phyloP scores from a whole-genome alignment of 441 rosid species.

The Gossypium gossypioides region DNA sequence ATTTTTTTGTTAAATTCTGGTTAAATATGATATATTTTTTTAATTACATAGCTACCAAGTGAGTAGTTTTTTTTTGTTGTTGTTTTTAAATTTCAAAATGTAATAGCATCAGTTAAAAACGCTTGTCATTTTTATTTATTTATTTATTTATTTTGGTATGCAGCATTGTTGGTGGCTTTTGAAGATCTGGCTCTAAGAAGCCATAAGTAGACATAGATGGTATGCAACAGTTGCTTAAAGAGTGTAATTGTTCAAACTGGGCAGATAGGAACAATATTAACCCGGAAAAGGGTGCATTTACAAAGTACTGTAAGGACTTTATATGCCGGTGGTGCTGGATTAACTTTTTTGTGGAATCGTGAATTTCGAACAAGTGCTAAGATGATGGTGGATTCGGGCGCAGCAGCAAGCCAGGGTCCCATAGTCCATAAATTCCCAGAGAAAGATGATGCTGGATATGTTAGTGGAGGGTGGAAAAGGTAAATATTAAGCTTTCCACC shows the following conservation, averaged over 20 bases:
- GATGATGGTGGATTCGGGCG: conserved; percentile 74
- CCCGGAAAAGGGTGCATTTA: conserved; percentile 30
- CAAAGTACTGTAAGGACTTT: conserved; percentile 24
- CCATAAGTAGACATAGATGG: conserved; percentile 43
- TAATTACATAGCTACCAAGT: too few species aligned
- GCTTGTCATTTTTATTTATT: not conserved
- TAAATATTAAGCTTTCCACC: conserved; percentile 16
- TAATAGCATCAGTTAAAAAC: not conserved
- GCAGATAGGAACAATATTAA: conserved; percentile 29
- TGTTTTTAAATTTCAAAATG: too few species aligned
- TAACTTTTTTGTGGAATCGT: conserved; percentile 24
- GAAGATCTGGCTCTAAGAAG: conserved; percentile 27
- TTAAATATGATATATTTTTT: too few species aligned
- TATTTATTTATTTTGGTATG: not conserved
- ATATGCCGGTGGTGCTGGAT: conserved; percentile 28
- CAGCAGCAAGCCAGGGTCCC: conserved; percentile 36
- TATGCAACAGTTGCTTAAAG: conserved; percentile 55
- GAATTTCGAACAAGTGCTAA: conserved; percentile 23
- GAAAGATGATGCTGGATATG: conserved; percentile 64
- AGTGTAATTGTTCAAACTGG: conserved; percentile 53
- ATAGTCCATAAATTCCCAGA: conserved; percentile 30
- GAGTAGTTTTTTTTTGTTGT: too few species aligned
- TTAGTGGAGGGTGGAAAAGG: conserved; percentile 91
- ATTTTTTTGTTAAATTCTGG: too few species aligned
- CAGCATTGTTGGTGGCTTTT: conserved; percentile 9